These are phyloP conservation scores for Apiospora kogelbergensis DNA, from an alignment of 2,329 filamentous ascomycete species.

Conservation along the genomic window DNA sequence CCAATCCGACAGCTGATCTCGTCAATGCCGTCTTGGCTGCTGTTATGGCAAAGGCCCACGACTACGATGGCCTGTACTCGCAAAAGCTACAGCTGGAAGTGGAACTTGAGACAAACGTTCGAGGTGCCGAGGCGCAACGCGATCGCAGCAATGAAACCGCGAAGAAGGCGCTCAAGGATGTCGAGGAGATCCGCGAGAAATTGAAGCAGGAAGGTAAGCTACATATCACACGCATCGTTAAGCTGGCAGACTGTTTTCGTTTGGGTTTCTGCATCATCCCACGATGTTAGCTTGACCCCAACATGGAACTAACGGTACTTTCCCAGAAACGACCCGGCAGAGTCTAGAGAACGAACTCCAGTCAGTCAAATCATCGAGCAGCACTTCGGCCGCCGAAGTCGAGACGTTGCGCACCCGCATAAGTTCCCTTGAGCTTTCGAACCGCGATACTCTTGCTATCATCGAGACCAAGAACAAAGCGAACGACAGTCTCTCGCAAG, in stretches of 20 bases:
- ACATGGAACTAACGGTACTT: slow-evolving; percentile 15
- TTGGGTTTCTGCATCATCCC: not conserved
- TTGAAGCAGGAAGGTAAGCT: slow-evolving; percentile 76
- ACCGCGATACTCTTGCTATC: slow-evolving; percentile 84
- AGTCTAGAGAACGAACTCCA: slow-evolving; percentile 80
- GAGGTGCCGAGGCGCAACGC: slow-evolving; percentile 78
- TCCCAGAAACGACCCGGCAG: slow-evolving; percentile 71
- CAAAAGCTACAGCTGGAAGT: slow-evolving; percentile 90
- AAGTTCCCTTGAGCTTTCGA: slow-evolving; percentile 83
- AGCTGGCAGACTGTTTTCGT: not conserved
- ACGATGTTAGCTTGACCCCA: not conserved
- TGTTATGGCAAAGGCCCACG: slow-evolving; percentile 75
- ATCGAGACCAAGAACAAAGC: slow-evolving; percentile 87
- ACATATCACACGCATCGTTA: not conserved
- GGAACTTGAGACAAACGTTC: slow-evolving; percentile 87
- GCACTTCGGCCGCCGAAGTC: slow-evolving; percentile 72
- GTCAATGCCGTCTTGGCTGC: slow-evolving; percentile 73
- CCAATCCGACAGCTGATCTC: slow-evolving; percentile 74
- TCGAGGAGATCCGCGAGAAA: slow-evolving; percentile 78
- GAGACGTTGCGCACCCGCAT: slow-evolving; percentile 81
- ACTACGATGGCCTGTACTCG: slow-evolving; percentile 77
- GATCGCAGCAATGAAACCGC: slow-evolving; percentile 79
- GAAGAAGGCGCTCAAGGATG: slow-evolving; percentile 81
- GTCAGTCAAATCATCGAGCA: slow-evolving; percentile 70
- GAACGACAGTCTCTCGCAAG: slow-evolving; percentile 81